Conservation (phyloP, 2,329 filamentous ascomycete genomes). For the Raffaelea deltoideospora region DNA sequence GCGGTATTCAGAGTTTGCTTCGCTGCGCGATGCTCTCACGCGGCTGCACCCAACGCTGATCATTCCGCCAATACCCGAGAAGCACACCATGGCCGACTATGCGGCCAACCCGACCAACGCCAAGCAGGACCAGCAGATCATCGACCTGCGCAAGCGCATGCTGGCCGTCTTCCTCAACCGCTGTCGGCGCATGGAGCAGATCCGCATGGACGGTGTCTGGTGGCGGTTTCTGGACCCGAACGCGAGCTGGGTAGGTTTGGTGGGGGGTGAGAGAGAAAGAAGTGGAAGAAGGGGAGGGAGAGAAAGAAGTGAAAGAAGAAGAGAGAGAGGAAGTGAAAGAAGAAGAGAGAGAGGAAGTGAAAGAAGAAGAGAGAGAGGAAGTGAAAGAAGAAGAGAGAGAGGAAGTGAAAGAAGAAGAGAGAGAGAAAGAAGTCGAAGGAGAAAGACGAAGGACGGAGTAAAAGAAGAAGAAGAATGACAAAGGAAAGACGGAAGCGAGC, state of each 20-base stretch:
- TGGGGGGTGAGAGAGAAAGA: not conserved
- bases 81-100: slow-evolving; percentile 97
- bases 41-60: slow-evolving; percentile 89
- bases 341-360: too few relatives aligned
- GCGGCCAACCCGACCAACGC: slow-evolving; percentile 95
- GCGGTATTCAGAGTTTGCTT: slow-evolving; percentile 93
- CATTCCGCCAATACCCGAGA: slow-evolving; percentile 93
- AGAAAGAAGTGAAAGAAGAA: too few relatives aligned
- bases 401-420: too few relatives aligned
- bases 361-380: too few relatives aligned
- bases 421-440: too few relatives aligned
- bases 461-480: too few relatives aligned
- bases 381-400: too few relatives aligned
- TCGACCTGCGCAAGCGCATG: slow-evolving; percentile 94
- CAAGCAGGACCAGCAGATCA: slow-evolving; percentile 93
- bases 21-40: slow-evolving; percentile 73
- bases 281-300: too few relatives aligned
- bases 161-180: slow-evolving; percentile 87
- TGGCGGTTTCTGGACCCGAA: slow-evolving; percentile 97
- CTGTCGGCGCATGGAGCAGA: slow-evolving; percentile 81
- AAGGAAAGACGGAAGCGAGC: too few relatives aligned
- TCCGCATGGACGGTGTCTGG: slow-evolving; percentile 87
- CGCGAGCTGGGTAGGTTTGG: slow-evolving; percentile 71
- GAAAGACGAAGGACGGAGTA: too few relatives aligned
- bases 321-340: too few relatives aligned